Conservation (phyloP, 257 asterid species). For the Solanum peruvianum region DNA sequence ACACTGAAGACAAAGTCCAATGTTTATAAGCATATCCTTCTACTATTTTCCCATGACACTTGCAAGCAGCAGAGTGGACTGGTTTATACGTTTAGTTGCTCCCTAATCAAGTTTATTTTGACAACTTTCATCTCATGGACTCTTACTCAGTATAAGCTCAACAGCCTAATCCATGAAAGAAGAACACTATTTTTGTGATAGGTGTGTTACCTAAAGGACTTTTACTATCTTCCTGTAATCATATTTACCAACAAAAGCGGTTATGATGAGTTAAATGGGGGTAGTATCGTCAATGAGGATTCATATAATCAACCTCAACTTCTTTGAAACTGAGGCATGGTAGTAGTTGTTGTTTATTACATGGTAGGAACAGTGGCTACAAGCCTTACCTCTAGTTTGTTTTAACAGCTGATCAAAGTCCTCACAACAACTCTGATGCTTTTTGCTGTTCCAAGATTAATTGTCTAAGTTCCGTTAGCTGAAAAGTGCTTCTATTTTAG, state of each 20-base stretch:
- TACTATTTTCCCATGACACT: background rate
- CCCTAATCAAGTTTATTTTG: background rate
- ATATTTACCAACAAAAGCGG: background rate
- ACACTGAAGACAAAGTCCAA: background rate
- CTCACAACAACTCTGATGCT: background rate
- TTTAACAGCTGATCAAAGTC: background rate
- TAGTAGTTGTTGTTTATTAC: background rate
- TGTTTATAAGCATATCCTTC: background rate
- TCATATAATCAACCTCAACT: background rate
- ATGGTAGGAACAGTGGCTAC: background rate
- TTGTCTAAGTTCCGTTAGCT: background rate
- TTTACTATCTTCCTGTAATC: background rate
- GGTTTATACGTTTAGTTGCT: background rate
- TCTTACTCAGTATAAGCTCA: background rate
- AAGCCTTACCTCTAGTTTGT: background rate
- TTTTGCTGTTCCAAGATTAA: background rate
- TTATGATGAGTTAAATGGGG: background rate
- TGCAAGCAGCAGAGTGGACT: background rate
- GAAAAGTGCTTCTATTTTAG: background rate
- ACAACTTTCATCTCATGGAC: background rate
- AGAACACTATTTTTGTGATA: background rate
- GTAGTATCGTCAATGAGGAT: background rate
- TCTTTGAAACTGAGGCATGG: background rate
- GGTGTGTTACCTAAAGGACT: background rate
- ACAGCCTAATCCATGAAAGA: background rate